Evolutionary conservation across 1,284 basidiomycete species (phyloP).

Genomic region (Malassezia sympodialis): DNA sequence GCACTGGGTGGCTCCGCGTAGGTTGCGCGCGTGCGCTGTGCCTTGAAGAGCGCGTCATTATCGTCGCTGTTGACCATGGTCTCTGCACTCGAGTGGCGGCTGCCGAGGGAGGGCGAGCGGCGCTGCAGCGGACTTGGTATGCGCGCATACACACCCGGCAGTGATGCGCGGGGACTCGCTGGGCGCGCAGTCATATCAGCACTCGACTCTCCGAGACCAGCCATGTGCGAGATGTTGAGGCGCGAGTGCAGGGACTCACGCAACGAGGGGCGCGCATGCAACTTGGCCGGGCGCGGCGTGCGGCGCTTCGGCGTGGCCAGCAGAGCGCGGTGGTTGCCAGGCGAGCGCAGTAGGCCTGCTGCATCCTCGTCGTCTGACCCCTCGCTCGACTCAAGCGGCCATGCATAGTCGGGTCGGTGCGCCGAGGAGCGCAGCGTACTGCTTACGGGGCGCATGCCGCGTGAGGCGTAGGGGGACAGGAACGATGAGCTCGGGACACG

Average conservation of each 20-base stretch:
- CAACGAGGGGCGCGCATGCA: slow-evolving; percentile 2
- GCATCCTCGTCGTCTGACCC: slow-evolving; percentile 11
- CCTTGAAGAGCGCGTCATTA: not conserved
- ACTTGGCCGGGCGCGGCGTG: not conserved
- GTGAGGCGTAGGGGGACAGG: not conserved
- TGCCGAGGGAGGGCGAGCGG: slow-evolving; percentile 1
- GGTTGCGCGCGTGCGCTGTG: not conserved
- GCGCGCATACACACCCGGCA: not conserved
- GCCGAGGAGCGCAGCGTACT: not conserved
- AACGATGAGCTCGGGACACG: slow-evolving; percentile 5
- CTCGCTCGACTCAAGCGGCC: slow-evolving; percentile 2
- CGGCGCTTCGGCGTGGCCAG: slow-evolving; percentile 13
- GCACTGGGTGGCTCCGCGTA: not conserved
- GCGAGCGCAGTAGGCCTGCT: not conserved
- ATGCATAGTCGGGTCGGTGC: not conserved
- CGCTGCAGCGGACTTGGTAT: slow-evolving; percentile 1
- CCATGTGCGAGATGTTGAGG: slow-evolving; percentile 12
- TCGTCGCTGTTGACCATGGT: slow-evolving; percentile 15
- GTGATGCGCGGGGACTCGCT: not conserved
- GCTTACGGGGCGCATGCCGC: not conserved
- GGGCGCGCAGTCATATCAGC: not conserved
- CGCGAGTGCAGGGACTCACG: not conserved
- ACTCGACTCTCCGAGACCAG: not conserved
- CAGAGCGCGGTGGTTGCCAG: slow-evolving; percentile 12
- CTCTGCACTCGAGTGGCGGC: slow-evolving; percentile 17